A percentile compares a stretch with the other conserved stretches of the same genome.
phyloP scores from a whole-genome alignment of 441 rosid species.

The Erodium moschatum region DNA sequence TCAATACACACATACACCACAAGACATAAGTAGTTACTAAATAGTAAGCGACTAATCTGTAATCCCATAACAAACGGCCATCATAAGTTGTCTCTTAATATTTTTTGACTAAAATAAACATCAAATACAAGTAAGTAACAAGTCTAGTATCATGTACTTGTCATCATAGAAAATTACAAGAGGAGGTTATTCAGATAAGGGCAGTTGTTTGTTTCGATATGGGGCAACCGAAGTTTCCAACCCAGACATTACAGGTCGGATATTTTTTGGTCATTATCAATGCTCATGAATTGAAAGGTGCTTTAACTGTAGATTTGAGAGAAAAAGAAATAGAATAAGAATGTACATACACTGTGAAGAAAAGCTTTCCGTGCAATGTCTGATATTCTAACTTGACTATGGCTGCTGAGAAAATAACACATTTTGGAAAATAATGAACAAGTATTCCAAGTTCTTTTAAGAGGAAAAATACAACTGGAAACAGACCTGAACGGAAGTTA shows the following conservation, averaged over 20 bases:
- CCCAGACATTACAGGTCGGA: neutral
- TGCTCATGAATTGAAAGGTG: neutral
- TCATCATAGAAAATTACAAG: neutral
- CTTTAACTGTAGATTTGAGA: neutral
- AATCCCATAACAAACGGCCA: neutral
- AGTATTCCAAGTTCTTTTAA: neutral
- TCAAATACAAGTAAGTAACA: neutral
- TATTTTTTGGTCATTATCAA: neutral
- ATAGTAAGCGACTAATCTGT: neutral
- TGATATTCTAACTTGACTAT: slow-evolving; percentile 71
- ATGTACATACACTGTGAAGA: slow-evolving; percentile 58
- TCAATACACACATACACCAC: neutral
- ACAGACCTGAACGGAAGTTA: neutral
- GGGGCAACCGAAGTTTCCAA: neutral
- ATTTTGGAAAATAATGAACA: slow-evolving; percentile 4
- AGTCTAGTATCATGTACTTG: neutral
- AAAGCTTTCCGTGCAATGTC: slow-evolving; percentile 98
- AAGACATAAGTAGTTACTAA: neutral
- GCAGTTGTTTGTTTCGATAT: neutral
- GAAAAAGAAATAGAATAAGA: neutral
- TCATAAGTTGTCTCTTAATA: neutral
- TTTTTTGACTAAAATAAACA: neutral
- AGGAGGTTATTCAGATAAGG: neutral
- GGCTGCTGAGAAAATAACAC: slow-evolving; percentile 43
- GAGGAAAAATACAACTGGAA: neutral